Conservation (phyloP, 192 early-diverging fungal species). For the Coemansia sp. region DNA sequence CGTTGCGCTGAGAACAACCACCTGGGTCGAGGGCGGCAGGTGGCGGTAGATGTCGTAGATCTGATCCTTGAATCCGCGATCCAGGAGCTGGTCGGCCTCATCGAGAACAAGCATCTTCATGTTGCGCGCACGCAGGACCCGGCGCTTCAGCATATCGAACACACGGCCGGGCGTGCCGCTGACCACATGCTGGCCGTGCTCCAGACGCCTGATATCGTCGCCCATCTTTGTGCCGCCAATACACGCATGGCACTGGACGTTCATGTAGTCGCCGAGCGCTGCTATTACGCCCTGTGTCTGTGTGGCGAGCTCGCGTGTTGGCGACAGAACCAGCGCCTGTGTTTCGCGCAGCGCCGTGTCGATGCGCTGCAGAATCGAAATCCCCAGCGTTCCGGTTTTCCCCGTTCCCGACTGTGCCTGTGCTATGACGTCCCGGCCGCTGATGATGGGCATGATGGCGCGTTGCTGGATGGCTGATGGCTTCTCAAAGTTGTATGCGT, state of each 20-base stretch:
- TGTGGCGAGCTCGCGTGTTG: constrained; percentile 94
- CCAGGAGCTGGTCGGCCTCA: constrained; percentile 96
- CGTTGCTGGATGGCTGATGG: constrained; percentile 99
- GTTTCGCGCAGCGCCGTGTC: constrained; percentile 86
- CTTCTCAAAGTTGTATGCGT: constrained; percentile 98
- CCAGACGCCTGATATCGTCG: constrained; percentile 92
- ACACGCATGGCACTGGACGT: constrained; percentile 92
- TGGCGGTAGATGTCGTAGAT: constrained; percentile 93
- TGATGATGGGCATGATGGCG: constrained; percentile 88
- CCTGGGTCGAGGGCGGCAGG: constrained; percentile 89
- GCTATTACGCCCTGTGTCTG: constrained; percentile 93
- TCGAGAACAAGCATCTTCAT: constrained; percentile 97
- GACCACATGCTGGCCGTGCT: constrained; percentile 90
- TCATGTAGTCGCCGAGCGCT: constrained; percentile 97
- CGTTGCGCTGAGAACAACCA: constrained; percentile 91
- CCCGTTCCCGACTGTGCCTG: constrained; percentile 99
- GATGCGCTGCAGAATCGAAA: constrained; percentile 88
- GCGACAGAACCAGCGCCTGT: constrained; percentile 91
- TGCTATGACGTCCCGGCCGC: constrained; percentile 92
- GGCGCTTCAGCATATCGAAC: constrained; percentile 94
- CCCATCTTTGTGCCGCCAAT: constrained; percentile 92
- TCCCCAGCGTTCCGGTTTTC: constrained; percentile 97
- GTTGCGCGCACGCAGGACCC: constrained; percentile 74
- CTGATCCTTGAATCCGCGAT: constrained; percentile 96
- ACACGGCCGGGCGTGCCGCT: constrained; percentile 96